Percentiles rank a stretch among this genome's conserved stretches.
These are phyloP conservation scores for Apiospora kogelbergensis DNA, from an alignment of 2,329 filamentous ascomycete species.

Conservation along the genomic window DNA sequence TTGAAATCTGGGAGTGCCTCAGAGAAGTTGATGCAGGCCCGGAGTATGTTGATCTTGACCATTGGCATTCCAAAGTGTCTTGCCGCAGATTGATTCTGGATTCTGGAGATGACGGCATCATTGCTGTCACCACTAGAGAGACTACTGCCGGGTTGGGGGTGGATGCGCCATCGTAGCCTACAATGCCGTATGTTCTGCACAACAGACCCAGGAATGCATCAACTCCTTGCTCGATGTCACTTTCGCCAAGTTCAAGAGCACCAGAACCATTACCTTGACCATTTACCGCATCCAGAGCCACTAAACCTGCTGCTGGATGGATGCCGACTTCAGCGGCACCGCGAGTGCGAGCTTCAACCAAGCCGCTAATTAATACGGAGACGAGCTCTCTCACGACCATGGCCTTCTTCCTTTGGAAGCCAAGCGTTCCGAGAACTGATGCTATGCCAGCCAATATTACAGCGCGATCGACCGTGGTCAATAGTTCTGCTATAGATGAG, in stretches of 20 bases:
- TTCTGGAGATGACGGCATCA: conserved; percentile 53
- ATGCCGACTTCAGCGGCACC: conserved; percentile 96
- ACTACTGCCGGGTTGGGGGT: conserved; percentile 6
- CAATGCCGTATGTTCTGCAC: conserved; percentile 64
- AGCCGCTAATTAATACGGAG: conserved; percentile 75
- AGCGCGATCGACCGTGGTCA: conserved; percentile 74
- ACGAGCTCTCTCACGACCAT: conserved; percentile 87
- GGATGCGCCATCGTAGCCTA: conserved; percentile 44
- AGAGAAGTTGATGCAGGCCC: conserved; percentile 89
- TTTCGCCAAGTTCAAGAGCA: conserved; percentile 61
- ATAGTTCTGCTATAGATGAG: conserved; percentile 60
- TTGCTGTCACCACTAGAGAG: conserved; percentile 45
- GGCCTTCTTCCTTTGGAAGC: conserved; percentile 84
- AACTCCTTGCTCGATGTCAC: conserved; percentile 66
- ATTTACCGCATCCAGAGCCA: conserved; percentile 62
- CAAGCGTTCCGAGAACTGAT: conserved; percentile 77
- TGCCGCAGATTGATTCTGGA: conserved; percentile 56
- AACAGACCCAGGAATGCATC: conserved; percentile 61
- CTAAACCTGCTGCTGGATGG: conserved; percentile 85
- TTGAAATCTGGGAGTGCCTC: conserved; percentile 91
- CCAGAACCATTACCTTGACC: conserved; percentile 51
- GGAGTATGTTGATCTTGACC: conserved; percentile 83
- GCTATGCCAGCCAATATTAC: conserved; percentile 83
- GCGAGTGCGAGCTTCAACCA: conserved; percentile 87
- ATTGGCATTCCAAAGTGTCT: conserved; percentile 74